A percentile compares a stretch with the other conserved stretches of the same genome.
Evolutionary conservation across 768 basidiomycete genomes (phyloP).

Genomic region (Suillus decipiens): DNA sequence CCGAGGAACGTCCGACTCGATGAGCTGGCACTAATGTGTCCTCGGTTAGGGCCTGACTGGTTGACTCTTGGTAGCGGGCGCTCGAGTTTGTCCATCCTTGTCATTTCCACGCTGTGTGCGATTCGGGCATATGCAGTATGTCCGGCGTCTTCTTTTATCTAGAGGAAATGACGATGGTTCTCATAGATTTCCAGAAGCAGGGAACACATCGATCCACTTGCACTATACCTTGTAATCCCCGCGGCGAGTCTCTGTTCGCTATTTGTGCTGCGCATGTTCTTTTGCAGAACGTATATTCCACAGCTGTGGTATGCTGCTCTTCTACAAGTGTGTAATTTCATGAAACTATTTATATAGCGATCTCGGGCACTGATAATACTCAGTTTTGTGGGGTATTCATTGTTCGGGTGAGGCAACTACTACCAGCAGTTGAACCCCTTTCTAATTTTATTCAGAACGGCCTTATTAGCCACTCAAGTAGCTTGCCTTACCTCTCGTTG

Average conservation of each 20-base stretch:
- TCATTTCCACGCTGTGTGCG: constrained; percentile 16
- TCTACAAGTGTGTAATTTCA: constrained; percentile 32
- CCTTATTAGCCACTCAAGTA: constrained; percentile 16
- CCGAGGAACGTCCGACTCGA: not conserved
- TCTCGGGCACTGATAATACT: constrained; percentile 8
- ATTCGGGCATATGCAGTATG: constrained; percentile 25
- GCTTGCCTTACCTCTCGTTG: constrained; percentile 17
- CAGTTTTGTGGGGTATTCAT: constrained; percentile 33
- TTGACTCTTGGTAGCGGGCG: constrained; percentile 16
- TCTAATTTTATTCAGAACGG: constrained; percentile 13
- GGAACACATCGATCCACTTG: constrained; percentile 22
- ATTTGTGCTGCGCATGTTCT: constrained; percentile 19
- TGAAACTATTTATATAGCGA: not conserved
- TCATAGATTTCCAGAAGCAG: constrained; percentile 23
- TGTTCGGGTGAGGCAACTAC: constrained; percentile 22
- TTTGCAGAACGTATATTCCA: constrained; percentile 21
- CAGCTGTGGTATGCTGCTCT: constrained; percentile 33
- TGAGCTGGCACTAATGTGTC: constrained; percentile 9
- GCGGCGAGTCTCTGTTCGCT: constrained; percentile 24
- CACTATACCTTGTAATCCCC: constrained; percentile 27
- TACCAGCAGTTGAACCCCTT: constrained; percentile 1
- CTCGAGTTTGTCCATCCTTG: constrained; percentile 18
- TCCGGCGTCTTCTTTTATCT: constrained; percentile 8
- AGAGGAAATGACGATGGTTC: constrained; percentile 7
- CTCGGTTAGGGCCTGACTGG: constrained; percentile 7